Evolutionary conservation across 306 rosid genomes (phyloP).

Genomic region (Alnus rubra): DNA sequence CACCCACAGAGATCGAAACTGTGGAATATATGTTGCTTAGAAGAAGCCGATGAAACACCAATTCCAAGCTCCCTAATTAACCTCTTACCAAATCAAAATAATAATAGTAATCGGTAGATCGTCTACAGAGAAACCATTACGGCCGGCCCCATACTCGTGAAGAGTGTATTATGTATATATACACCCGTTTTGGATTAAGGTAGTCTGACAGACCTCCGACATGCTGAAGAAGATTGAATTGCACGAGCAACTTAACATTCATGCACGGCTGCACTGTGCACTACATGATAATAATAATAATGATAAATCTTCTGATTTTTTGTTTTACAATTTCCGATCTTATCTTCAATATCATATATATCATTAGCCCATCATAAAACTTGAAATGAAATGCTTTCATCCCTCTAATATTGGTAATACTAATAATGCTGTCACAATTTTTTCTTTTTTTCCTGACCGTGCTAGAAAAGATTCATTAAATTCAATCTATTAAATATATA

Average conservation of each 20-base stretch:
- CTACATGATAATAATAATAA: no score
- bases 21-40: constrained; percentile 15
- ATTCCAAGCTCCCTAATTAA: constrained; percentile 13
- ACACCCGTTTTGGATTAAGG: constrained; percentile 4
- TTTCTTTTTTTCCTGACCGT: no score
- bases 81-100: not conserved
- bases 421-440: no score
- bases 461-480: no score
- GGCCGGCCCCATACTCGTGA: not conserved
- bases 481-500: no score
- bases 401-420: no score
- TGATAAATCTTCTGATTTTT: no score
- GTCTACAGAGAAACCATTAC: not conserved
- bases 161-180: not conserved
- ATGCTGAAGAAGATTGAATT: constrained; percentile 6
- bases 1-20: not conserved
- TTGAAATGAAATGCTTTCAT: no score
- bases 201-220: constrained; percentile 11
- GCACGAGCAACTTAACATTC: not conserved
- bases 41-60: not conserved
- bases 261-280: not conserved
- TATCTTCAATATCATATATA: no score
- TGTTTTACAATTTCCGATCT: no score
- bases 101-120: no score
- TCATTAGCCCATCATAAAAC: no score